Evolutionary conservation across 192 early-diverging fungal genomes (phyloP), one percentile per base, ranked within the genome.

Genomic region (Haplosporangium gracile): DNA sequence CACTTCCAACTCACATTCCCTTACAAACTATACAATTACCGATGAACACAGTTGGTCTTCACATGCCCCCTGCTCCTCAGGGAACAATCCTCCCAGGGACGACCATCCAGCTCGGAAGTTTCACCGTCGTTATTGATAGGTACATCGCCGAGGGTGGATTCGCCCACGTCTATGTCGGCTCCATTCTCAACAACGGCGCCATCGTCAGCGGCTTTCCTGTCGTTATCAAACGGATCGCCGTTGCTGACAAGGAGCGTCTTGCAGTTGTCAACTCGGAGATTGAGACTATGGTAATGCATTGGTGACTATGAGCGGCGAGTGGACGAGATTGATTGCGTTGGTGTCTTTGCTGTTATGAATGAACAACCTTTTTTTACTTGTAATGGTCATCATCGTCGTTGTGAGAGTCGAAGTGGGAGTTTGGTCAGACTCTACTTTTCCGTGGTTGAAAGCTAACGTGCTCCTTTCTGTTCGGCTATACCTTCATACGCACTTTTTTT

Each of bases 101-200:
- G 4, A 82, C 89, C 29, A 77, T 96, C 26, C 85, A 88, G 26
- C 86, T 96, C 20, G 92, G 93, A 18, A 75, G 72, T 32, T 87
- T 88, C 75, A 88, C 88, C 39, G 93, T 95, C 36, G 83, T 93
- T 74, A 92, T 96, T 26, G 94, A 97, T 51, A 90, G 92, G 20
- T 96, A 92, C 88, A 89, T 97, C 38, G 95, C 96, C 32, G 94
- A 96, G 88, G 96, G 98, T 65, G 97, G 96, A 9, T 96, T 97
- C 80, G 97, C 98, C 16, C 95, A 98, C 89, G 94, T 99, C 32
- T 99, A 99, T 80, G 80, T 96, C 57, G 97, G 96, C 1, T 87
- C 88, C 8, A 85, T 93, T 9, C 82, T 90, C 51, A 90, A 89
- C 57, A 73, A 63, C 5, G 88, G 88, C 13, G 60, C 11, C 26